Conservation (phyloP, 2,329 filamentous ascomycete species). For the Penicillium brasilianum region DNA sequence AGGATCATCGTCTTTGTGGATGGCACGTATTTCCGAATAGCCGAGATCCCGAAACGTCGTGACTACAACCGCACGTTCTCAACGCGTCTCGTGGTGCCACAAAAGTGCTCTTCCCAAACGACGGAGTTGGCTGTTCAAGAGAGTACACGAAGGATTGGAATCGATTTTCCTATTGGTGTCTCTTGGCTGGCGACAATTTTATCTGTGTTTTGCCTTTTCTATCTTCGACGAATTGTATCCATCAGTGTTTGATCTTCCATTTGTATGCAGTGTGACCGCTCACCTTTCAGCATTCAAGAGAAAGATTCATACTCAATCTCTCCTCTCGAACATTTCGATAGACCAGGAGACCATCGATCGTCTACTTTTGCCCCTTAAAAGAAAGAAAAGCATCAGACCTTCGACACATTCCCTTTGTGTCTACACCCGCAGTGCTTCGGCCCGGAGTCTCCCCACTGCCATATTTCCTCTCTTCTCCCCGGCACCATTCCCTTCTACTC, state of each 20-base stretch:
- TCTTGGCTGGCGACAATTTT: constrained; percentile 30
- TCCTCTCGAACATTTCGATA: constrained; percentile 35
- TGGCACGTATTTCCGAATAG: neutral
- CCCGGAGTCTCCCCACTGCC: neutral
- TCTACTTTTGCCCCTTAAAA: constrained; percentile 5
- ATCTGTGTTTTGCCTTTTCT: constrained; percentile 12
- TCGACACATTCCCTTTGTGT: constrained; percentile 2
- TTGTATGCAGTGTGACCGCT: constrained; percentile 43
- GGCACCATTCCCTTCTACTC: too few species aligned
- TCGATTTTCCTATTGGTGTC: constrained; percentile 20
- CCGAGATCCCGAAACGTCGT: neutral
- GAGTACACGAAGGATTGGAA: constrained; percentile 25
- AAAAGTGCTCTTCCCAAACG: constrained; percentile 15
- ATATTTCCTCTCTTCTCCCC: neutral
- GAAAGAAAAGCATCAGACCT: neutral
- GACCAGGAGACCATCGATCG: constrained; percentile 33
- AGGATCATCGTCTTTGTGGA: neutral
- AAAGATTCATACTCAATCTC: constrained; percentile 33
- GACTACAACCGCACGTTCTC: neutral
- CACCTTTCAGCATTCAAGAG: constrained; percentile 35
- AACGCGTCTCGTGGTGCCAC: constrained; percentile 2
- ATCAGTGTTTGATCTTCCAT: constrained; percentile 36
- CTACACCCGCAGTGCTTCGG: neutral
- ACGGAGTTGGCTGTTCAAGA: constrained; percentile 27
- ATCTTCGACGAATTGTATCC: constrained; percentile 35